Evolutionary conservation across 1,139 yeast species (phyloP), one percentile per base, ranked within the genome.

Genomic region (Pichia terricola): DNA sequence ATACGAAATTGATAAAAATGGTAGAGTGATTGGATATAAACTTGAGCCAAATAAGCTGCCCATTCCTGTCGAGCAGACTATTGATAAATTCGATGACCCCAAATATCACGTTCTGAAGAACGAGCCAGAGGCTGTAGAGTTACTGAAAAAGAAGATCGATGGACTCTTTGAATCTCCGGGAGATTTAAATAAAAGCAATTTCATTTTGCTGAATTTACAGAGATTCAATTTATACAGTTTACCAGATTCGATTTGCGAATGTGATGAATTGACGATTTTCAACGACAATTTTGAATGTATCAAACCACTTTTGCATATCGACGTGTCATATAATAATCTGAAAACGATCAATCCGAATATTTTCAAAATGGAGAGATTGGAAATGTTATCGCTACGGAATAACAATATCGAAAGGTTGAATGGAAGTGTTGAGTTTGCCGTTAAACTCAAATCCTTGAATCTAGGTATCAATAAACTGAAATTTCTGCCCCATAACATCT

Each of bases 171-270:
- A 47, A 26, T 40, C 36, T n/a, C 51, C 49, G 4, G 45, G 46
- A 5, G 25, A n/a, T n/a, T n/a, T 9, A 7, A n/a, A 6, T 22
- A 34, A 34, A 34, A 22, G 11, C 6, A 11, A 11, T n/a, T 41
- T 48, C 6, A 54, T 50, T 33, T 60, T 56, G 28, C 60, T 78
- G 4, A 62, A 67, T 42, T 54, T 79, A 34, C 78, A 75, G 41
- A 58, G 64, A 22, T 54, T 72, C 52, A 66, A 65, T 0, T 57
- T 79, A 38, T 60, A 57, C 5, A 62, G 65, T 4, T 59, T 80
- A 3, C 85, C 87, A 0, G 71, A 67, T 39, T 81, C 76, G 44
- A 66, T 79, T 42, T 69, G 65, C 30, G 86, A 79, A 53, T 61
- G 79, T 51, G 66, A 68, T 49, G 67, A 75, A 45, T 61, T 77